Percentiles rank a stretch among this genome's conserved stretches.
Evolutionary conservation across 2,329 filamentous ascomycete species (phyloP).

Genomic region (Fusarium decemcellulare): DNA sequence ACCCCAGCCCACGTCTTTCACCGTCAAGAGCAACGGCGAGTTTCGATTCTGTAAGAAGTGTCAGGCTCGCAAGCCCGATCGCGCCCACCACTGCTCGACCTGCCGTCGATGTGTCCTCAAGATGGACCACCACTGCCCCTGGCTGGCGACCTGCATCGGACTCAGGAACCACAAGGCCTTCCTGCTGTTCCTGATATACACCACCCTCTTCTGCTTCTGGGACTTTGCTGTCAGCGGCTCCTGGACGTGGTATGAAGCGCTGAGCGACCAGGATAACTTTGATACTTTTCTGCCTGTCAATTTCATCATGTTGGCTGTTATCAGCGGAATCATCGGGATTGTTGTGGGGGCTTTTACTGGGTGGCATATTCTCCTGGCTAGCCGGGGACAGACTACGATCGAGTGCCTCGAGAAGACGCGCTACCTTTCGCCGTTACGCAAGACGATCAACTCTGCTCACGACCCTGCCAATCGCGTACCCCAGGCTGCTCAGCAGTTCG

Average conservation of each 20-base stretch:
- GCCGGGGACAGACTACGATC: conserved; percentile 90
- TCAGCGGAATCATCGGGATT: conserved; percentile 91
- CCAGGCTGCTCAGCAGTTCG: conserved; percentile 77
- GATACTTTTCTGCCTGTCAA: conserved; percentile 90
- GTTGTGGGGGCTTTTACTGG: conserved; percentile 90
- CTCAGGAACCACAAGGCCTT: conserved; percentile 97
- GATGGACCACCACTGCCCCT: conserved; percentile 99
- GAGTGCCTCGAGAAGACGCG: conserved; percentile 96
- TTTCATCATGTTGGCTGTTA: conserved; percentile 87
- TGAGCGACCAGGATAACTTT: conserved; percentile 75
- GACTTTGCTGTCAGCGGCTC: conserved; percentile 81
- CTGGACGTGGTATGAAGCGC: conserved; percentile 90
- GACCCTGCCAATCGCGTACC: conserved; percentile 65
- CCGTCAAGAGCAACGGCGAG: conserved; percentile 92
- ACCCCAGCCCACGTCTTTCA: conserved; percentile 78
- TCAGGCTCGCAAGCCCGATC: conserved; percentile 93
- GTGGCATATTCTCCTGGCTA: conserved; percentile 91
- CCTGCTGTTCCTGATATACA: conserved; percentile 91
- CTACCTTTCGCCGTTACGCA: conserved; percentile 86
- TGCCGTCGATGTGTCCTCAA: conserved; percentile 96
- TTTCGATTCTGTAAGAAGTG: conserved; percentile 98
- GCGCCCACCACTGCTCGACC: conserved; percentile 96
- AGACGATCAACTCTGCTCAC: conserved; percentile 75
- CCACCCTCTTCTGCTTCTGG: conserved; percentile 86
- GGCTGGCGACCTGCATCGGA: conserved; percentile 96